A percentile compares a stretch with the other conserved stretches of the same genome.
These are phyloP conservation scores for Fraxinus floribunda DNA, from an alignment of 305 asterid species.

Conservation along the genomic window DNA sequence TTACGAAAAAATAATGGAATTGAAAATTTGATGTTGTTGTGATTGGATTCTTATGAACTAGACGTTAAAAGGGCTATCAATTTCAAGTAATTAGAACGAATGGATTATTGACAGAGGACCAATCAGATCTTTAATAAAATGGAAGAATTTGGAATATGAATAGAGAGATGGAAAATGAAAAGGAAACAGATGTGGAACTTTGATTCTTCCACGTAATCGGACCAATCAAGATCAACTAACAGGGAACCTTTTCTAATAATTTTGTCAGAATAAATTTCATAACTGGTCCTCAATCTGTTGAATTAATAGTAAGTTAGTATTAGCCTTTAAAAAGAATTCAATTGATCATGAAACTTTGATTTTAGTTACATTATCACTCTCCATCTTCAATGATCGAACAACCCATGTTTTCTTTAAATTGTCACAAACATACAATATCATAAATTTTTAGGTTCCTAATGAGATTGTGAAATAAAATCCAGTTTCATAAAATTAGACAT, in stretches of 20 bases:
- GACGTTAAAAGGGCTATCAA: slow-evolving; percentile 8
- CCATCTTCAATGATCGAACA: neutral
- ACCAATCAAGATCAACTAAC: neutral
- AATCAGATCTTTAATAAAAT: neutral
- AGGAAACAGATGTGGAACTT: slow-evolving; percentile 22
- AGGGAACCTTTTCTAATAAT: neutral
- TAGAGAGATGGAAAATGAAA: neutral
- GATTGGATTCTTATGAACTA: slow-evolving; percentile 18
- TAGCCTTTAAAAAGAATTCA: neutral
- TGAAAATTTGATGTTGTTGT: neutral
- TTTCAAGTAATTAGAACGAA: neutral
- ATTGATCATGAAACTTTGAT: neutral
- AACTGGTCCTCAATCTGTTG: neutral
- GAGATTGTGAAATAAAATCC: neutral
- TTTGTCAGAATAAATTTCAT: neutral
- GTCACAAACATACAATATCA: neutral
- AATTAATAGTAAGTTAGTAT: neutral
- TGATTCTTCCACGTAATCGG: slow-evolving; percentile 34
- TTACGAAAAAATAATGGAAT: slow-evolving; percentile 28
- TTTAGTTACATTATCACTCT: neutral
- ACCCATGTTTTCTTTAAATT: neutral
- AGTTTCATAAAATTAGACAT: neutral
- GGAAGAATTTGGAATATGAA: neutral
- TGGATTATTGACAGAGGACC: neutral
- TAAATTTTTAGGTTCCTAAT: neutral